A percentile compares a stretch with the other conserved stretches of the same genome.
These are phyloP conservation scores for Cyclotella atomus DNA, from an alignment of 108 stramenopile genomes.

Conservation along the genomic window DNA sequence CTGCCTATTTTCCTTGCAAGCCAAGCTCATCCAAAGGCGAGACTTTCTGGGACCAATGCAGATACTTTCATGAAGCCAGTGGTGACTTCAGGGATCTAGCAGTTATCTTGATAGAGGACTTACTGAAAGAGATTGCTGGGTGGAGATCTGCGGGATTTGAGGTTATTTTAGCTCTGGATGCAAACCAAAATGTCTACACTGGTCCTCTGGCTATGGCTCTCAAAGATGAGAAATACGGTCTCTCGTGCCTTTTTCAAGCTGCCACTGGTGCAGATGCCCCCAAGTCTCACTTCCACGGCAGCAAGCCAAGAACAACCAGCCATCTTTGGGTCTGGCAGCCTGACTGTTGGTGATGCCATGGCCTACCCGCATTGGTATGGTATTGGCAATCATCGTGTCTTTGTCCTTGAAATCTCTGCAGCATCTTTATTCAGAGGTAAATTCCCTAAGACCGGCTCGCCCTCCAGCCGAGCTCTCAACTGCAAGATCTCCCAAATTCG, in stretches of 20 bases:
- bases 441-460: neutral
- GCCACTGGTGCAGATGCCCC: neutral
- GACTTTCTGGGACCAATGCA: neutral
- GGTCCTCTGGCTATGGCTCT: too few relatives aligned
- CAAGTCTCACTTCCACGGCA: neutral
- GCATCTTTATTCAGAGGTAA: constrained; percentile 9
- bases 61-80: neutral
- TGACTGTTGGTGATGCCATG: neutral
- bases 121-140: too few relatives aligned
- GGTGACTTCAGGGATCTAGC: neutral
- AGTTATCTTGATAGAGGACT: neutral
- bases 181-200: too few relatives aligned
- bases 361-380: neutral
- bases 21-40: neutral
- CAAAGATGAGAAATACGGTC: too few relatives aligned
- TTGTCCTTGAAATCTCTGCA: constrained; percentile 5
- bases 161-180: too few relatives aligned
- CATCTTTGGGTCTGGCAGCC: constrained; percentile 7
- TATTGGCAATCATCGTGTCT: constrained; percentile 23
- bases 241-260: neutral
- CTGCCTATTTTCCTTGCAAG: neutral
- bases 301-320: neutral
- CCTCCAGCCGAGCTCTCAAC: constrained; percentile 3
- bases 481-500: neutral
- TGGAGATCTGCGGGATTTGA: too few relatives aligned